Evolutionary conservation across 495 filamentous ascomycete species (phyloP).

Genomic region (Tricharina praecox): DNA sequence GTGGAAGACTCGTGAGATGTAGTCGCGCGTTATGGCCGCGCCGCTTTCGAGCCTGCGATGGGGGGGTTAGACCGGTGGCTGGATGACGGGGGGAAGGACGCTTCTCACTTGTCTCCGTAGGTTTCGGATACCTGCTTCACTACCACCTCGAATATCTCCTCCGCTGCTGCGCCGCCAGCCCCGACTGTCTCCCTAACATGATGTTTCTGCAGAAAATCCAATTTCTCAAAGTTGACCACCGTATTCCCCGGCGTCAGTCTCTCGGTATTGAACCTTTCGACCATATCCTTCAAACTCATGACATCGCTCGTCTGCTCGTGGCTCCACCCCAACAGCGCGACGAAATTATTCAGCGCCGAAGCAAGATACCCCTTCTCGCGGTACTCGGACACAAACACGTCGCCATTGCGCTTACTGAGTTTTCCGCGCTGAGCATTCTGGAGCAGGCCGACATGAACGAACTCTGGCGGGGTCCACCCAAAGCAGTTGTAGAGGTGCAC

Average conservation of each 20-base stretch:
- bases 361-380: conserved; percentile 53
- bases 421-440: conserved; percentile 61
- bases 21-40: conserved; percentile 16
- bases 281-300: conserved; percentile 51
- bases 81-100: not conserved
- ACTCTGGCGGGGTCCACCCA: conserved; percentile 64
- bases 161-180: conserved; percentile 18
- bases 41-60: conserved; percentile 14
- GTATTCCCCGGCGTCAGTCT: conserved; percentile 73
- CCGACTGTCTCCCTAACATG: conserved; percentile 35
- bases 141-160: conserved; percentile 24
- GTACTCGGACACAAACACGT: conserved; percentile 53
- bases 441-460: conserved; percentile 78
- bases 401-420: conserved; percentile 69
- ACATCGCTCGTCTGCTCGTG: conserved; percentile 45
- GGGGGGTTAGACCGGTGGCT: too few relatives aligned
- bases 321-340: conserved; percentile 73
- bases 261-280: conserved; percentile 54
- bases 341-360: conserved; percentile 63
- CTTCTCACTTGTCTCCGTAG: conserved; percentile 16
- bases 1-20: conserved; percentile 38
- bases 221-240: conserved; percentile 63
- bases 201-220: conserved; percentile 59
- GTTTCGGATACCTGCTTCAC: conserved; percentile 25
- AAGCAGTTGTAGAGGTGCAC: conserved; percentile 75